Percentiles rank a stretch among this genome's conserved stretches.
phyloP scores from a whole-genome alignment of 2,329 filamentous ascomycete species.

The Aureobasidium pullulans region DNA sequence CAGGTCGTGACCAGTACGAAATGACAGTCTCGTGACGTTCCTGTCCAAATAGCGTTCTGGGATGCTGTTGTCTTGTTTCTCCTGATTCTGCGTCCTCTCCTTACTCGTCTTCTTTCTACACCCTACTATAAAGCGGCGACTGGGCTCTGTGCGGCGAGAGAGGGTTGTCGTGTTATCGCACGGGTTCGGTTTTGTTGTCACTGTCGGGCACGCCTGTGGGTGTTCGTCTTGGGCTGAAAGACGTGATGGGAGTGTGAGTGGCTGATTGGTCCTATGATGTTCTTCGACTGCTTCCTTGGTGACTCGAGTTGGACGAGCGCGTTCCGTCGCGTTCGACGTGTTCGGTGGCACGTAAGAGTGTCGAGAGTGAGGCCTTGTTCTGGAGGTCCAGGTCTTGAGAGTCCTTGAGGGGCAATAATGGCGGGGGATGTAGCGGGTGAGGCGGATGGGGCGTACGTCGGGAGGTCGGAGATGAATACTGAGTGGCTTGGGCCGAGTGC shows the following conservation, averaged over 20 bases:
- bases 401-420: not conserved
- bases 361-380: conserved; percentile 1
- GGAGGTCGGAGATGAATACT: not conserved
- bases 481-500: not conserved
- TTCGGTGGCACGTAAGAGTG: conserved; percentile 1
- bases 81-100: not conserved
- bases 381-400: not conserved
- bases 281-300: not conserved
- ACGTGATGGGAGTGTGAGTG: no score
- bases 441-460: not conserved
- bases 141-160: not conserved
- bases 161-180: conserved; percentile 7
- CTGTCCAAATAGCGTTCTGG: no score
- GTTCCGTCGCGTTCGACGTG: conserved; percentile 6
- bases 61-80: not conserved
- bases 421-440: not conserved
- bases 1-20: no score
- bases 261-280: not conserved
- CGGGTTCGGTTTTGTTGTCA: no score
- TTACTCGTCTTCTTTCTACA: not conserved
- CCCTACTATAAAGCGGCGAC: not conserved
- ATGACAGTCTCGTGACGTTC: no score
- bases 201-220: no score
- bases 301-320: not conserved
- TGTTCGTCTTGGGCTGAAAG: no score